Base-by-base conservation (phyloP, 257 asterid genomes). In the Penstemon davidsonii region DNA sequence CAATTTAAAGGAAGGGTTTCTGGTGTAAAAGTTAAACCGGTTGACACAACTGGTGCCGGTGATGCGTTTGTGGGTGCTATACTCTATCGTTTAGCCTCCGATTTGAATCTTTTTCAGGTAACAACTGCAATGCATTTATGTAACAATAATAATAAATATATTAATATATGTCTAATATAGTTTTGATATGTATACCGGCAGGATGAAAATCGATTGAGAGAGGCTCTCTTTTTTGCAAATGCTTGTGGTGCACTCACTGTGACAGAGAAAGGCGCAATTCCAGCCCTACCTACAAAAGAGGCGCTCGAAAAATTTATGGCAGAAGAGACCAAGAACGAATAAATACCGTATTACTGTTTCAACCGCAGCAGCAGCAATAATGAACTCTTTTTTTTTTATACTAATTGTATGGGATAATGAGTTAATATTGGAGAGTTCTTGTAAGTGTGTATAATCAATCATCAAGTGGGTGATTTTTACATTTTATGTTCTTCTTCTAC, bases 31-130 rank as follows among this genome's bases (percentile, higher is more conserved):
- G 96, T 92, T 59, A 82, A 87, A 67, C 8, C 92, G 8, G 79
- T 92, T 41, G 98, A 92, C 83, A 89, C 96, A 55, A 92, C 87
- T 51, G 98, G 98, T 33, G 98, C 98, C 19, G 98, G 98, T 51
- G 98, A 92, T 85, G 92, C 98, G 44, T 92, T 89, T 78, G 80
- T 73, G 46, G 98, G 98, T 46, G 98, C 96, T 19, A 7, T 85
- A 46, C 88, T 92, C 51, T 70, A 76, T 55, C 56, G 85, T 67
- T 74, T 92, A 79, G 92, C 96, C 69, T 51, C 85, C 8, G 87
- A 89, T 69, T 37, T 71, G 73, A 79, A 72, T 75, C 71, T 92
- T 72, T 66, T 74, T 53, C 74, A 89, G 98, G 98, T 91, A 77
- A 47, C 42, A 6, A 15, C 49, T 33, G 33, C 40, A 42, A 33